Conservation (phyloP, 805 yeast species). For the Spathaspora girioi region DNA sequence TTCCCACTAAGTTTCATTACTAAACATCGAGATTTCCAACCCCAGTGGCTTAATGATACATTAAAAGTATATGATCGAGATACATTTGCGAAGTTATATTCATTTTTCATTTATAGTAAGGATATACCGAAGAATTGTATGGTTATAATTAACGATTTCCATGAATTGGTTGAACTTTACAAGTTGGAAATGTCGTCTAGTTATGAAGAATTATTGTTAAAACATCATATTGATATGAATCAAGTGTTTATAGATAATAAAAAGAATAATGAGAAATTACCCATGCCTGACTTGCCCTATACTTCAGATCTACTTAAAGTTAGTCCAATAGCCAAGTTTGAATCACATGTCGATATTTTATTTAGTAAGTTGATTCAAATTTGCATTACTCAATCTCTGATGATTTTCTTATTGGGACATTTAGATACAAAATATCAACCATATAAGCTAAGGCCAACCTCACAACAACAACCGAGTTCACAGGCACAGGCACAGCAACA, state of each 20-base stretch:
- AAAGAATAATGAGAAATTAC: conserved; percentile 18
- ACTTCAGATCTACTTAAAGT: conserved; percentile 24
- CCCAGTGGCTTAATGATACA: conserved; percentile 15
- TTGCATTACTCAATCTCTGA: conserved; percentile 19
- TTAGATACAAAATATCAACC: conserved; percentile 25
- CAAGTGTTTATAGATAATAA: conserved; percentile 14
- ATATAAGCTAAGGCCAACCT: conserved; percentile 1
- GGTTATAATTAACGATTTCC: conserved; percentile 27
- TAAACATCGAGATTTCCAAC: conserved; percentile 16
- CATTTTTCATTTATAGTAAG: conserved; percentile 13
- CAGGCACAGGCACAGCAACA: conserved; percentile 1
- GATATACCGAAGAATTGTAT: conserved; percentile 12
- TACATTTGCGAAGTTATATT: conserved; percentile 26
- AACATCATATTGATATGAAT: conserved; percentile 28
- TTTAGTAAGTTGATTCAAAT: conserved; percentile 21
- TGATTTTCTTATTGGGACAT: conserved; percentile 27
- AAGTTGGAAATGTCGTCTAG: conserved; percentile 27
- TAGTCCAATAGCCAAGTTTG: conserved; percentile 27
- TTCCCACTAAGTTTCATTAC: conserved; percentile 26
- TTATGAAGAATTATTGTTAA: conserved; percentile 31
- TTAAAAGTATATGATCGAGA: conserved; percentile 11
- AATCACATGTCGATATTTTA: conserved; percentile 25
- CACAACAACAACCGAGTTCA: neutral
- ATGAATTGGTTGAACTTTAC: conserved; percentile 33
- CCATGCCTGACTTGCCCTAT: conserved; percentile 26